Conservation (phyloP, 1,284 basidiomycete species). For the Irpex lacteus region DNA sequence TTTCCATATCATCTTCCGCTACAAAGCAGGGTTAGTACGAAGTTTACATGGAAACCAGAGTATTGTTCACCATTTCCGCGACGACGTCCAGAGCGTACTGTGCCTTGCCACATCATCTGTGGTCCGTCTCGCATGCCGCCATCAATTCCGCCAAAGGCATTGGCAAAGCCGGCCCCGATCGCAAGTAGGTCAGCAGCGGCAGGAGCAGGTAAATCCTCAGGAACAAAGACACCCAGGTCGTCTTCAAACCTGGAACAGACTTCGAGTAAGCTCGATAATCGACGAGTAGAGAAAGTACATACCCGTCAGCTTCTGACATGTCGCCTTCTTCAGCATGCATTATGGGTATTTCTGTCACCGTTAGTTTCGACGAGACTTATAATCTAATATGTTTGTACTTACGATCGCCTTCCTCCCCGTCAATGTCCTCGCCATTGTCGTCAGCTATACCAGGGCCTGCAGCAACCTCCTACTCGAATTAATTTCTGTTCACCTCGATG, state of each 20-base stretch:
- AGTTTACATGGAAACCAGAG: conserved; percentile 8
- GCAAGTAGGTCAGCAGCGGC: conserved; percentile 49
- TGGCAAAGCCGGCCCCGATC: conserved; percentile 47
- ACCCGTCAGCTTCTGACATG: conserved; percentile 73
- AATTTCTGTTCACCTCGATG: too few relatives aligned
- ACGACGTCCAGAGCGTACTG: conserved; percentile 43
- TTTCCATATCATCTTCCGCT: conserved; percentile 53
- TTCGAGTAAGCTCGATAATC: not conserved
- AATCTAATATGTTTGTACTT: conserved; percentile 8
- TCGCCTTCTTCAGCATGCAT: conserved; percentile 58
- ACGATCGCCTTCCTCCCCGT: conserved; percentile 41
- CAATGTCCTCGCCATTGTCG: conserved; percentile 43
- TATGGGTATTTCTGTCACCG: conserved; percentile 11
- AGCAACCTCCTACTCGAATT: conserved; percentile 47
- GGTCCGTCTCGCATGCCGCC: conserved; percentile 33
- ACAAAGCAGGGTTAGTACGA: conserved; percentile 3
- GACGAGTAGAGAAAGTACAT: conserved; percentile 27
- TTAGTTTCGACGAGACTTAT: not conserved
- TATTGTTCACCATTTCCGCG: conserved; percentile 44
- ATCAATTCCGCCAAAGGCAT: conserved; percentile 30
- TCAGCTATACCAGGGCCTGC: conserved; percentile 37
- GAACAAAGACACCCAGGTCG: conserved; percentile 46
- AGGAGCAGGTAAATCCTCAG: conserved; percentile 33
- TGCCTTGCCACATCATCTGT: conserved; percentile 47
- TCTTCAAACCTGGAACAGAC: conserved; percentile 41